A percentile compares a stretch with the other conserved stretches of the same genome.
These are phyloP conservation scores for Coemansia sp. DNA, from an alignment of 192 early-diverging fungal genomes.

Conservation along the genomic window DNA sequence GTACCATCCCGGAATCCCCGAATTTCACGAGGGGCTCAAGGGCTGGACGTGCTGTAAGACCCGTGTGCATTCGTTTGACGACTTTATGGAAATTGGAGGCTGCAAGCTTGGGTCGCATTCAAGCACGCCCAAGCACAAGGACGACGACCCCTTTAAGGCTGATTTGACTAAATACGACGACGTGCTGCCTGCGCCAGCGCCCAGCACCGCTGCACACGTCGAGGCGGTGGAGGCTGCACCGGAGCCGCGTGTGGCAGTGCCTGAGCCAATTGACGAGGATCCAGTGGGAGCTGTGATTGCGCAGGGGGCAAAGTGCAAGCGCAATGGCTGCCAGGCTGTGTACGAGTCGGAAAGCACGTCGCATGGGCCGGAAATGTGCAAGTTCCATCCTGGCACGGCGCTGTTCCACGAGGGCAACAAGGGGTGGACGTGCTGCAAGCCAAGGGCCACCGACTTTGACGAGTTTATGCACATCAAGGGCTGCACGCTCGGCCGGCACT, in stretches of 20 bases:
- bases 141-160: constrained; percentile 52
- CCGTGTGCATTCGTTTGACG: constrained; percentile 88
- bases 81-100: constrained; percentile 88
- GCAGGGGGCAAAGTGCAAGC: constrained; percentile 80
- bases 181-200: constrained; percentile 29
- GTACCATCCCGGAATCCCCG: constrained; percentile 86
- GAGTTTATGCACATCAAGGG: constrained; percentile 96
- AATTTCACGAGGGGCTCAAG: constrained; percentile 96
- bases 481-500: constrained; percentile 87
- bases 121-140: constrained; percentile 45
- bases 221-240: constrained; percentile 20
- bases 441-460: constrained; percentile 97
- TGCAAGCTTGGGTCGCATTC: constrained; percentile 84
- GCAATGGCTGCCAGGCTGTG: constrained; percentile 73
- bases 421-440: constrained; percentile 96
- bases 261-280: constrained; percentile 77
- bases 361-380: constrained; percentile 58
- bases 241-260: constrained; percentile 36
- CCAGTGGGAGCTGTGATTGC: constrained; percentile 71
- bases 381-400: constrained; percentile 87
- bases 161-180: constrained; percentile 49
- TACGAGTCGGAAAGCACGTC: constrained; percentile 66
- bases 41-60: constrained; percentile 96
- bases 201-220: constrained; percentile 16
- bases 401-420: constrained; percentile 99